Conservation (phyloP, 1,284 basidiomycete genomes). For the Erythrobasidium hasegawianum region DNA sequence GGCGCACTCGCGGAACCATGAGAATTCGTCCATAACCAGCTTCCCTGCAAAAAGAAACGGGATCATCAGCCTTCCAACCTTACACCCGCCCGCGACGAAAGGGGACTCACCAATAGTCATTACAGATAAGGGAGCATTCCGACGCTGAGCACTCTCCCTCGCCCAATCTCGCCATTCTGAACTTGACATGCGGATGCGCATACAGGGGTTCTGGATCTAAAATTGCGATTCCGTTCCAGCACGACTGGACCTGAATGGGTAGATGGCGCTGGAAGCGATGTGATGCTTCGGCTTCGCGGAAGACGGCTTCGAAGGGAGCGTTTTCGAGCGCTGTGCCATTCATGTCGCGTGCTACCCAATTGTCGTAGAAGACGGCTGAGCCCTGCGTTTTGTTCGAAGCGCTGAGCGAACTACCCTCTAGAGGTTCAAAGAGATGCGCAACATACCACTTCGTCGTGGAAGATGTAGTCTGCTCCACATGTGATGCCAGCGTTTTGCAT, state of each 20-base stretch:
- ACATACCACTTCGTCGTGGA: slow-evolving; percentile 72
- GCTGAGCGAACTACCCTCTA: background rate
- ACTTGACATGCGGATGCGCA: slow-evolving; percentile 75
- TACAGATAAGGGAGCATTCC: slow-evolving; percentile 92
- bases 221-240: slow-evolving; percentile 89
- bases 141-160: slow-evolving; percentile 86
- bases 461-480: slow-evolving; percentile 96
- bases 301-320: slow-evolving; percentile 86
- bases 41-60: slow-evolving; percentile 11
- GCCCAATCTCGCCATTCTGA: slow-evolving; percentile 77
- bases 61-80: background rate
- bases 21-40: slow-evolving; percentile 86
- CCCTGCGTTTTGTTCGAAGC: slow-evolving; percentile 50
- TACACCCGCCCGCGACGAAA: background rate
- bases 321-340: slow-evolving; percentile 96
- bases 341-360: slow-evolving; percentile 95
- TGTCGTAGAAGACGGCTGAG: slow-evolving; percentile 91
- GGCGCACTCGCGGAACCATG: slow-evolving; percentile 91
- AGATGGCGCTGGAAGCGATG: slow-evolving; percentile 82
- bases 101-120: slow-evolving; percentile 53
- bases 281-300: slow-evolving; percentile 71
- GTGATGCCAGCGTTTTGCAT: slow-evolving; percentile 91
- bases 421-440: background rate
- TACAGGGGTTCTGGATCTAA: slow-evolving; percentile 92
- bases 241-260: slow-evolving; percentile 88